These are phyloP conservation scores for Annulohypoxylon moriforme DNA, from an alignment of 495 filamentous ascomycete species.

Conservation along the genomic window DNA sequence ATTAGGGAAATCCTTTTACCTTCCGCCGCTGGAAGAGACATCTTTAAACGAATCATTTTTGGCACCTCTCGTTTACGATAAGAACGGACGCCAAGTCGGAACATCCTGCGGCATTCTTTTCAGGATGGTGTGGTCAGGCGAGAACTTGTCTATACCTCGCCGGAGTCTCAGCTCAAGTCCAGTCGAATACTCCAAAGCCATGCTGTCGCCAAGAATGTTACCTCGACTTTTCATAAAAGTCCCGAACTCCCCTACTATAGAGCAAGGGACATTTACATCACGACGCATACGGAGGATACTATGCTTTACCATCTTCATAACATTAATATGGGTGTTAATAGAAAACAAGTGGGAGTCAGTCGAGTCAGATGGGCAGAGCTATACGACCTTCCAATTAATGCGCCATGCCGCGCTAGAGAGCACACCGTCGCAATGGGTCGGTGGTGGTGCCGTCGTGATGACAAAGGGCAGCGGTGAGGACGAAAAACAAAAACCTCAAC, in stretches of 20 bases:
- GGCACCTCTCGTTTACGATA: background rate
- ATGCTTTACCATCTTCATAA: constrained; percentile 33
- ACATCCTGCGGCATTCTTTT: background rate
- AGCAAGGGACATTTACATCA: constrained; percentile 39
- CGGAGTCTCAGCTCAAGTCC: constrained; percentile 31
- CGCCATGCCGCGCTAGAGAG: constrained; percentile 36
- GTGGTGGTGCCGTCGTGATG: constrained; percentile 35
- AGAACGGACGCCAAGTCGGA: constrained; percentile 15
- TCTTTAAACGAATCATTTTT: background rate
- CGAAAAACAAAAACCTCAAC: background rate
- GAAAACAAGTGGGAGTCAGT: constrained; percentile 31
- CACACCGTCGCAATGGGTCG: constrained; percentile 42
- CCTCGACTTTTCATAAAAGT: constrained; percentile 42
- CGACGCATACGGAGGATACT: constrained; percentile 38
- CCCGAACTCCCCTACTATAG: constrained; percentile 44
- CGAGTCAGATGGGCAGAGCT: constrained; percentile 24
- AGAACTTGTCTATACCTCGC: constrained; percentile 28
- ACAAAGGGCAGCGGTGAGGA: constrained; percentile 18
- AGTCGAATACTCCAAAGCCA: constrained; percentile 30
- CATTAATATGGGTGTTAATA: constrained; percentile 39
- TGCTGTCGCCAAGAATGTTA: constrained; percentile 41
- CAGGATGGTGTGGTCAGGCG: constrained; percentile 40
- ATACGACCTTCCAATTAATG: constrained; percentile 32
- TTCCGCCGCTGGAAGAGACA: background rate
- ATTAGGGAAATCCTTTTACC: constrained; percentile 17